Conservation (phyloP, 148 eudicot genomes). For the Limonium bicolor region DNA sequence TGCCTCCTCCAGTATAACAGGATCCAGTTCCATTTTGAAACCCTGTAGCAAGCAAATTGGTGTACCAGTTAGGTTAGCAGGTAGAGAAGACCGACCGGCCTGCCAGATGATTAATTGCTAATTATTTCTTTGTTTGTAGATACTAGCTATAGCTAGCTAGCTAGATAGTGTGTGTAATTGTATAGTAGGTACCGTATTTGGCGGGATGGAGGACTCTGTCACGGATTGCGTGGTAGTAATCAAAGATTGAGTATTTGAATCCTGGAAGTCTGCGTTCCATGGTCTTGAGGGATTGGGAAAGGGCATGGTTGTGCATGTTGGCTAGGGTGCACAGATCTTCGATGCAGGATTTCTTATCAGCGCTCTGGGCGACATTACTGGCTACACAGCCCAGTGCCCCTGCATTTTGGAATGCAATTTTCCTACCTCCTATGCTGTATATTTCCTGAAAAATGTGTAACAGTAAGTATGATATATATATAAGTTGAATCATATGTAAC, state of each 20-base stretch:
- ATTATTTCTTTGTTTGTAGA: background rate
- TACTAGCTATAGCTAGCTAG: background rate
- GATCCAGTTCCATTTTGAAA: conserved; percentile 3
- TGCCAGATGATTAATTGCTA: background rate
- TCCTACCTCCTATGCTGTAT: conserved; percentile 10
- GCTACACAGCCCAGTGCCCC: conserved; percentile 15
- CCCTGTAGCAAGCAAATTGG: background rate
- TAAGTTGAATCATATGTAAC: no score
- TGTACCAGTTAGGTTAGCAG: background rate
- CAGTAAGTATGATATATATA: no score
- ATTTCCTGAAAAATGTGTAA: conserved; percentile 6
- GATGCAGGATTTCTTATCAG: conserved; percentile 3
- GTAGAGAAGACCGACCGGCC: background rate
- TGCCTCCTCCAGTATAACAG: conserved; percentile 4
- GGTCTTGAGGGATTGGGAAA: background rate
- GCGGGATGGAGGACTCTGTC: conserved; percentile 8
- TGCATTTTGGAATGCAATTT: conserved; percentile 10
- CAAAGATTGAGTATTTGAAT: conserved; percentile 12
- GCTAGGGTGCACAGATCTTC: conserved; percentile 3
- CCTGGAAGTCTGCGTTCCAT: conserved; percentile 4
- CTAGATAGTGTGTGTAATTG: background rate
- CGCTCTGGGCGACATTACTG: background rate
- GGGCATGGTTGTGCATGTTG: conserved; percentile 1
- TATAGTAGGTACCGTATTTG: conserved; percentile 7
- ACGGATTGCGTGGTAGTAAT: conserved; percentile 8